Conservation (phyloP, 2,329 filamentous ascomycete species). For the Podosphaera xanthii region DNA sequence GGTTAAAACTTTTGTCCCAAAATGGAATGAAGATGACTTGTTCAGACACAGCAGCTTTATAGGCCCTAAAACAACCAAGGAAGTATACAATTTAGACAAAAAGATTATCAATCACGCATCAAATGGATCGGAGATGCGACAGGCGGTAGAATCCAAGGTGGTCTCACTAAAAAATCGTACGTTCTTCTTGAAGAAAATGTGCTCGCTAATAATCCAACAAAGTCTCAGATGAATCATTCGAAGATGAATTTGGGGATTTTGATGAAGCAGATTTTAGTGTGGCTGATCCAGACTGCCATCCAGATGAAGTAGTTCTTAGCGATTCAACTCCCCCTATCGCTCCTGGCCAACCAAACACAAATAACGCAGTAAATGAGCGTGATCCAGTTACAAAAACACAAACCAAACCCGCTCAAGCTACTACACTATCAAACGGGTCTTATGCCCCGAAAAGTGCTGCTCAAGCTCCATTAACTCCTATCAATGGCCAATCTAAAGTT, state of each 20-base stretch:
- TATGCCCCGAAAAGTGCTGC: slow-evolving; percentile 4
- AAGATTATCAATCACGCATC: slow-evolving; percentile 12
- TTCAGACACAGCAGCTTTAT: slow-evolving; percentile 55
- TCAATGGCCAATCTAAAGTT: slow-evolving; percentile 11
- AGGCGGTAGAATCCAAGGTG: background rate
- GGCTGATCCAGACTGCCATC: slow-evolving; percentile 38
- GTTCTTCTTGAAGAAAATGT: background rate
- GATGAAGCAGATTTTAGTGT: slow-evolving; percentile 59
- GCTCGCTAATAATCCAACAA: background rate
- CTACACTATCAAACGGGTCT: slow-evolving; percentile 10
- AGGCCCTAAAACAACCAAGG: background rate
- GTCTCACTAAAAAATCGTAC: background rate
- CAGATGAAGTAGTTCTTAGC: slow-evolving; percentile 49
- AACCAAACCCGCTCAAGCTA: slow-evolving; percentile 6
- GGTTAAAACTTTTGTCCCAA: slow-evolving; percentile 57
- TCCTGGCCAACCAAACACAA: background rate
- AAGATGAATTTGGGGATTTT: slow-evolving; percentile 27
- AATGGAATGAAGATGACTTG: slow-evolving; percentile 57
- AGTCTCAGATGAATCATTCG: slow-evolving; percentile 2
- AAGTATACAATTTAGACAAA: slow-evolving; percentile 7
- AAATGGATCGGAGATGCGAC: background rate
- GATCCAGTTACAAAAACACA: background rate
- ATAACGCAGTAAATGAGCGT: background rate
- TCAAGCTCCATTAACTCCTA: slow-evolving; percentile 15
- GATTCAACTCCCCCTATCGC: slow-evolving; percentile 6